Percentiles rank a stretch among this genome's conserved stretches.
phyloP scores from a whole-genome alignment of 208 protist species.

The Acanthamoeba royreba region DNA sequence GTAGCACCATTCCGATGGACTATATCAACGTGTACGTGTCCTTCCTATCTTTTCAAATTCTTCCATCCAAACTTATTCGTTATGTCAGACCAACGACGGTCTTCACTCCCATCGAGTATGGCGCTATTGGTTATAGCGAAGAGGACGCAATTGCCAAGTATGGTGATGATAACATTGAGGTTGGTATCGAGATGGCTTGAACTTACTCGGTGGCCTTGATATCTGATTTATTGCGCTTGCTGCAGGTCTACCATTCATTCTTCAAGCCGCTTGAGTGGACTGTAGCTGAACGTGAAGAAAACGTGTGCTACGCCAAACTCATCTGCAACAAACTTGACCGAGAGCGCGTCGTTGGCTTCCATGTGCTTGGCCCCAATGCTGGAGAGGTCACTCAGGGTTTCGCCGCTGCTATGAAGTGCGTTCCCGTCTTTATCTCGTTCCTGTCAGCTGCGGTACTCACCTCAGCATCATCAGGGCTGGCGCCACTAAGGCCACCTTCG shows the following conservation, averaged over 20 bases:
- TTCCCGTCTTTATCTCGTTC: not conserved
- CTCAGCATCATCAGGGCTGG: conserved; percentile 74
- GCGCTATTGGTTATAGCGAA: conserved; percentile 80
- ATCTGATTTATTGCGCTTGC: too few species aligned
- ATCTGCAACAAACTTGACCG: conserved; percentile 69
- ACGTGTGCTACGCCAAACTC: conserved; percentile 81
- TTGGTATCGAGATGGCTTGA: not conserved
- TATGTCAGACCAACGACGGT: conserved; percentile 83
- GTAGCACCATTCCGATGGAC: conserved; percentile 70
- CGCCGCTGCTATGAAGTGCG: conserved; percentile 74
- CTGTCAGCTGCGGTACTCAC: not conserved
- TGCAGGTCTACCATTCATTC: conserved; percentile 78
- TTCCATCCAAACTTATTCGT: not conserved
- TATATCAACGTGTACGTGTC: conserved; percentile 60
- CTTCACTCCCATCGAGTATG: conserved; percentile 93
- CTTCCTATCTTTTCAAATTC: not conserved
- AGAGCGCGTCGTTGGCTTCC: conserved; percentile 88
- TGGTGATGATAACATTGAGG: conserved; percentile 80
- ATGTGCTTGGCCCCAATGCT: conserved; percentile 86
- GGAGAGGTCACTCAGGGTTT: conserved; percentile 89
- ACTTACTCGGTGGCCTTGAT: not conserved
- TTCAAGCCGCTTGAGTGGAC: conserved; percentile 86
- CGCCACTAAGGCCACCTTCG: conserved; percentile 92
- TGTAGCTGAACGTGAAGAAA: conserved; percentile 64
- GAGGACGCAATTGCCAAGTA: conserved; percentile 80